Percentiles rank a stretch among this genome's conserved stretches.
Evolutionary conservation across 2,329 filamentous ascomycete genomes (phyloP).

Genomic region (Cyphellophora europaea): DNA sequence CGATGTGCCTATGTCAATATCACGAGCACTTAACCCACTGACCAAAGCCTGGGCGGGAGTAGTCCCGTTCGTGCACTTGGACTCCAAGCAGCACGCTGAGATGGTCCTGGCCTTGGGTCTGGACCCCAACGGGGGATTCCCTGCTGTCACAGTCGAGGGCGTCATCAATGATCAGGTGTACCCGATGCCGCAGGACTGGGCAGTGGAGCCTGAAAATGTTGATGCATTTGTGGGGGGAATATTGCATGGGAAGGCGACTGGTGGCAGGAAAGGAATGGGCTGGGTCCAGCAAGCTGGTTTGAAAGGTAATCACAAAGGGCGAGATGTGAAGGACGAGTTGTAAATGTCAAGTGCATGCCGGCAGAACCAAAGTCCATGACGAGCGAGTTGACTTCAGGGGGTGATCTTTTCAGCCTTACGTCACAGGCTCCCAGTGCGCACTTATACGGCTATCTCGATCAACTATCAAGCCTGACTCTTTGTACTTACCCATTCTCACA

Average conservation of each 20-base stretch:
- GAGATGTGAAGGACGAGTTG: too few species aligned
- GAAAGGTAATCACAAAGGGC: too few species aligned
- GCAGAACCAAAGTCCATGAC: too few species aligned
- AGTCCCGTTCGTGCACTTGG: background rate
- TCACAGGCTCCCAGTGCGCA: too few species aligned
- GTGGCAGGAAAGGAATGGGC: background rate
- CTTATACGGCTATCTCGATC: too few species aligned
- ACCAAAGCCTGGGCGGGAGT: background rate
- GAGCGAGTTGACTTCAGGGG: too few species aligned
- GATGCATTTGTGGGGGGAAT: background rate
- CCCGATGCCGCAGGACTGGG: conserved; percentile 1
- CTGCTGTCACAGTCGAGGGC: background rate
- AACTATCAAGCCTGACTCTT: too few species aligned
- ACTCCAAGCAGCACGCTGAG: background rate
- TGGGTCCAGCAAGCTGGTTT: background rate
- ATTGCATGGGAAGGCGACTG: background rate
- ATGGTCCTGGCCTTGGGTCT: background rate
- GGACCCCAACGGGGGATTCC: background rate
- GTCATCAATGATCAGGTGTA: background rate
- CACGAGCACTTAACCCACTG: too few species aligned
- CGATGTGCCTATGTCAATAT: background rate
- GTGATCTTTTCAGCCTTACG: too few species aligned
- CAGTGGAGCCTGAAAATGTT: background rate
- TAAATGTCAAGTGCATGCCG: too few species aligned
- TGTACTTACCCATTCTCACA: too few species aligned